phyloP scores from a whole-genome alignment of 2,329 filamentous ascomycete species.

The Exophiala lecanii-corni region DNA sequence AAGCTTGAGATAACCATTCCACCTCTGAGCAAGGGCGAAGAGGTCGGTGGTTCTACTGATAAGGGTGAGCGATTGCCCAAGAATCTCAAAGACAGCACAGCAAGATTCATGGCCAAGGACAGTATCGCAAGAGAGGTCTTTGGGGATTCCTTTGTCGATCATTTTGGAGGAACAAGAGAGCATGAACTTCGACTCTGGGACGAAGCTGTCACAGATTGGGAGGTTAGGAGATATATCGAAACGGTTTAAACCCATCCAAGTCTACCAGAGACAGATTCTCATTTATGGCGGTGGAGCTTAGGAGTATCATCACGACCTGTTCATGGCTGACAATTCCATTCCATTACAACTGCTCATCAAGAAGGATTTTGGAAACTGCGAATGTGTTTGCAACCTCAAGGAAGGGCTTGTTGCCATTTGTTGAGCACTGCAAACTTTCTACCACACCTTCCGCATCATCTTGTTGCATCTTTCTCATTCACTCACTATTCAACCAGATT shows the following conservation, averaged over 20 bases:
- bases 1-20: conserved; percentile 78
- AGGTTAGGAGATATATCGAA: conserved; percentile 41
- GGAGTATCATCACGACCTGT: not conserved
- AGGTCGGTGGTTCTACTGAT: conserved; percentile 68
- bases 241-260: conserved; percentile 24
- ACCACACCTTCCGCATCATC: not conserved
- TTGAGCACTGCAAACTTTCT: conserved; percentile 9
- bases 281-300: not conserved
- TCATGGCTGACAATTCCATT: conserved; percentile 14
- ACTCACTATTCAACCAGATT: no score
- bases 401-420: no score
- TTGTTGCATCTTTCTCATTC: not conserved
- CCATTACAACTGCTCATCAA: no score
- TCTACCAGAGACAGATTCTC: no score
- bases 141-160: conserved; percentile 92
- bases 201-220: conserved; percentile 96
- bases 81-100: conserved; percentile 77
- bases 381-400: no score
- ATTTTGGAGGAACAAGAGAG: conserved; percentile 85
- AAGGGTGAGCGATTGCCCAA: conserved; percentile 75
- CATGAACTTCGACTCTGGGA: conserved; percentile 91
- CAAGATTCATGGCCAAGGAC: conserved; percentile 67
- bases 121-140: conserved; percentile 93
- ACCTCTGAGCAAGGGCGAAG: conserved; percentile 78
- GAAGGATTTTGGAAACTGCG: no score